Percentiles rank a stretch among this genome's conserved stretches.
Evolutionary conservation across 2,329 filamentous ascomycete genomes (phyloP).

Genomic region (Aspergillus melleus): DNA sequence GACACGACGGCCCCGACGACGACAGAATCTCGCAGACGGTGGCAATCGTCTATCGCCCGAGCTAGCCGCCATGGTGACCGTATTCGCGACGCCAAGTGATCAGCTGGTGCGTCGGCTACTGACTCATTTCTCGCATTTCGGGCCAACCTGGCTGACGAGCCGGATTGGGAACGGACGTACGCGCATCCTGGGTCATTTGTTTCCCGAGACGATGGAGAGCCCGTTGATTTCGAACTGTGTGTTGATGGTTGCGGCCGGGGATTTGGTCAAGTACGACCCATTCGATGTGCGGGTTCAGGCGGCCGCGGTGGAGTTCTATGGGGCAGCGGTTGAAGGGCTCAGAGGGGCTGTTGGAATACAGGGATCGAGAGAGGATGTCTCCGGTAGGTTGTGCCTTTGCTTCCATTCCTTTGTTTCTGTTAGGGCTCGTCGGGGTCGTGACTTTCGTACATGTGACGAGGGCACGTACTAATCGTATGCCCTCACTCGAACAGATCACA

Average conservation of each 20-base stretch:
- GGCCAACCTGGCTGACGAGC: conserved; percentile 8
- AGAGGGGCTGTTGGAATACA: neutral
- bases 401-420: neutral
- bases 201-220: neutral
- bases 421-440: too few species aligned
- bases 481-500: conserved; percentile 1
- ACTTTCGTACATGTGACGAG: too few species aligned
- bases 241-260: conserved; percentile 4
- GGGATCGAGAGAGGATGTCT: neutral
- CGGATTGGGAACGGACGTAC: neutral
- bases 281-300: neutral
- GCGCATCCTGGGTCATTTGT: neutral
- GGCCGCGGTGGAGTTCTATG: conserved; percentile 8
- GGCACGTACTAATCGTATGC: neutral
- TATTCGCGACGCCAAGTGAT: conserved; percentile 4
- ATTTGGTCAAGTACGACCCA: conserved; percentile 8
- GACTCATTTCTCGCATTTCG: conserved; percentile 7
- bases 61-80: conserved; percentile 4
- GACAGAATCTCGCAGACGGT: neutral
- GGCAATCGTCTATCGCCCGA: neutral
- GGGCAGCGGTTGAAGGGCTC: neutral
- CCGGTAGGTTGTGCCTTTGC: neutral
- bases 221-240: conserved; percentile 5
- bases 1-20: neutral
- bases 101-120: conserved; percentile 2